These are phyloP conservation scores for Stylosanthes scabra DNA, from an alignment of 331 rosid genomes.

Conservation along the genomic window DNA sequence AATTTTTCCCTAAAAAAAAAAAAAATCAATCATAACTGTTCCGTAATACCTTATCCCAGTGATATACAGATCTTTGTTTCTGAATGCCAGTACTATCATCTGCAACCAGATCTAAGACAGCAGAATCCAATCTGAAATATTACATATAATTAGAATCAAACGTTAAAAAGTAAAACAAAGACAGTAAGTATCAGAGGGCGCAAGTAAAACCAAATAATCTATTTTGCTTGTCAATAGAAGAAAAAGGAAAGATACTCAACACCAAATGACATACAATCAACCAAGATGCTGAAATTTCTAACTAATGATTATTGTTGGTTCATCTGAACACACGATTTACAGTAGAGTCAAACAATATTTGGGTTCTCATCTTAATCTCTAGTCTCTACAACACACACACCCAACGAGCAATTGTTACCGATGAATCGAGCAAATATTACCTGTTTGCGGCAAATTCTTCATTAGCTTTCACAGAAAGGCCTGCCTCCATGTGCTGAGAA, in stretches of 20 bases:
- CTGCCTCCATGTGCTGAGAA: slow-evolving; percentile 85
- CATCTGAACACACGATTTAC: neutral
- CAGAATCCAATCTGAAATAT: slow-evolving; percentile 76
- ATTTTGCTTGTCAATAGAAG: slow-evolving; percentile 7
- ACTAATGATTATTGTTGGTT: neutral
- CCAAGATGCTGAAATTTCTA: slow-evolving; percentile 7
- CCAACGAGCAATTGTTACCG: neutral
- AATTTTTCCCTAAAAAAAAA: no score
- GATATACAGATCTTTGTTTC: slow-evolving; percentile 86
- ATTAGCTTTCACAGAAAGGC: slow-evolving; percentile 81
- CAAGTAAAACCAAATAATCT: slow-evolving; percentile 26
- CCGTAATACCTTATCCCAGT: slow-evolving; percentile 87
- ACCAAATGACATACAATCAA: slow-evolving; percentile 28
- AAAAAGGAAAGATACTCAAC: slow-evolving; percentile 19
- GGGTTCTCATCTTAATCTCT: neutral
- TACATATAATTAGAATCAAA: slow-evolving; percentile 31
- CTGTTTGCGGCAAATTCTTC: slow-evolving; percentile 79
- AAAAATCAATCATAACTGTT: neutral
- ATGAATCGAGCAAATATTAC: slow-evolving; percentile 46
- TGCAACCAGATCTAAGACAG: slow-evolving; percentile 89
- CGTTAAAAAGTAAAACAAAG: neutral
- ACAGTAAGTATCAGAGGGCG: neutral
- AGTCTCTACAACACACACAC: neutral
- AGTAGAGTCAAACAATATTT: neutral
- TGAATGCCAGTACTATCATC: slow-evolving; percentile 84